These are phyloP conservation scores for Saksenaea oblongispora DNA, from an alignment of 371 early-diverging fungal species.

Conservation along the genomic window DNA sequence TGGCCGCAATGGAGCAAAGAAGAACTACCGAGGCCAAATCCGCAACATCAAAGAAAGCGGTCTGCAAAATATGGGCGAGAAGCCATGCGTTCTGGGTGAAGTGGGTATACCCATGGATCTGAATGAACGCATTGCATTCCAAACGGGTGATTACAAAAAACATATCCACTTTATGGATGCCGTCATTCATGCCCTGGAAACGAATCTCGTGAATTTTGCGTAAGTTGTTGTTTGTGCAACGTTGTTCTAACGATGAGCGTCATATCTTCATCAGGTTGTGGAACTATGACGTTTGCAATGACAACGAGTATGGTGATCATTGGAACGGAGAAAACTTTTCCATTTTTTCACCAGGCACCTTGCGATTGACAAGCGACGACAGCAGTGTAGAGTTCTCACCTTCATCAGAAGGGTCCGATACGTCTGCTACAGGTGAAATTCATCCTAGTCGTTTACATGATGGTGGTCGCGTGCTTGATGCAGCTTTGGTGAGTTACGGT, in stretches of 20 bases:
- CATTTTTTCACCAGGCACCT: slow-evolving; percentile 53
- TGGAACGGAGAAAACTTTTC: slow-evolving; percentile 93
- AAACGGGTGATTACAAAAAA: slow-evolving; percentile 66
- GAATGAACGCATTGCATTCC: slow-evolving; percentile 67
- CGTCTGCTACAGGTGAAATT: slow-evolving; percentile 13
- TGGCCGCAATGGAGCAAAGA: slow-evolving; percentile 74
- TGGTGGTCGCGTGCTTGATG: slow-evolving; percentile 82
- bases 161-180: slow-evolving; percentile 79
- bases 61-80: slow-evolving; percentile 60
- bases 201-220: slow-evolving; percentile 76
- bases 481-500: slow-evolving; percentile 59
- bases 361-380: slow-evolving; percentile 4
- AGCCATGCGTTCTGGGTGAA: slow-evolving; percentile 76
- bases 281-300: slow-evolving; percentile 84
- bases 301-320: slow-evolving; percentile 77
- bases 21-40: slow-evolving; percentile 78
- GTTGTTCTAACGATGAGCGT: neutral
- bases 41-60: slow-evolving; percentile 66
- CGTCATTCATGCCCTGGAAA: slow-evolving; percentile 72
- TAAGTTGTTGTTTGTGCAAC: slow-evolving; percentile 19
- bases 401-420: slow-evolving; percentile 10
- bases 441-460: slow-evolving; percentile 56
- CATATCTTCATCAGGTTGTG: slow-evolving; percentile 59
- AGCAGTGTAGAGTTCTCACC: neutral
- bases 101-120: slow-evolving; percentile 89